Percentiles rank a stretch among this genome's conserved stretches.
phyloP scores from a whole-genome alignment of 208 protist species.

The Perkinsela sp. region DNA sequence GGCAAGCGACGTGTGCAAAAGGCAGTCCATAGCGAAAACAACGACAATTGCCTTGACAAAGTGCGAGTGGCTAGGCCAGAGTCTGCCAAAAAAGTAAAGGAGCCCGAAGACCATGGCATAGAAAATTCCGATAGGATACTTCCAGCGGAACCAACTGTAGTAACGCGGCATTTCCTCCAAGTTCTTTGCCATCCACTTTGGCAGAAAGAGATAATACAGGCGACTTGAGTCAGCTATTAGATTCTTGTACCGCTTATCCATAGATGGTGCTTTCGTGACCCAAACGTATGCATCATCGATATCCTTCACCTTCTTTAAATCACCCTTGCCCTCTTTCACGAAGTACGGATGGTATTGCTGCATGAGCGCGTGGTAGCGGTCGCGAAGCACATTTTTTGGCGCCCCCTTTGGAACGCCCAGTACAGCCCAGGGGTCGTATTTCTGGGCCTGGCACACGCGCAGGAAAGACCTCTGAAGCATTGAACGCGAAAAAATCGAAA shows the following conservation, averaged over 20 bases:
- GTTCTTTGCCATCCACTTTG: slow-evolving; percentile 62
- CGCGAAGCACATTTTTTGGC: slow-evolving; percentile 24
- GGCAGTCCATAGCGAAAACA: slow-evolving; percentile 22
- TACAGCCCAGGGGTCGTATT: slow-evolving; percentile 51
- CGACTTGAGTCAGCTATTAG: slow-evolving; percentile 47
- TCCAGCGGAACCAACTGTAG: slow-evolving; percentile 55
- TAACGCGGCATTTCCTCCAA: slow-evolving; percentile 67
- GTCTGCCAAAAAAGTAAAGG: slow-evolving; percentile 36
- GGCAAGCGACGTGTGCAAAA: slow-evolving; percentile 57
- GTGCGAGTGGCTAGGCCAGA: slow-evolving; percentile 27
- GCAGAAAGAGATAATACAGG: slow-evolving; percentile 53
- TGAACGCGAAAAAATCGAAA: too few relatives aligned
- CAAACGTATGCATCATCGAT: slow-evolving; percentile 62
- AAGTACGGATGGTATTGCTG: slow-evolving; percentile 44
- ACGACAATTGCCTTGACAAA: slow-evolving; percentile 25
- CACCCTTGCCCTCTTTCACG: slow-evolving; percentile 22
- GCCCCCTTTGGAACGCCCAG: slow-evolving; percentile 36
- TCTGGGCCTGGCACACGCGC: too few relatives aligned
- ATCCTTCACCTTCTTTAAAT: slow-evolving; percentile 39
- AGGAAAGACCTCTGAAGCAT: too few relatives aligned
- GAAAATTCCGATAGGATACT: slow-evolving; percentile 23
- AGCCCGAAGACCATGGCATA: slow-evolving; percentile 19
- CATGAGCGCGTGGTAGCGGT: slow-evolving; percentile 54
- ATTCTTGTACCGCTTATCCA: slow-evolving; percentile 52
- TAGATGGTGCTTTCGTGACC: slow-evolving; percentile 49